These are phyloP conservation scores for Linnemannia hyalina DNA, from an alignment of 192 early-diverging fungal genomes.

Conservation along the genomic window DNA sequence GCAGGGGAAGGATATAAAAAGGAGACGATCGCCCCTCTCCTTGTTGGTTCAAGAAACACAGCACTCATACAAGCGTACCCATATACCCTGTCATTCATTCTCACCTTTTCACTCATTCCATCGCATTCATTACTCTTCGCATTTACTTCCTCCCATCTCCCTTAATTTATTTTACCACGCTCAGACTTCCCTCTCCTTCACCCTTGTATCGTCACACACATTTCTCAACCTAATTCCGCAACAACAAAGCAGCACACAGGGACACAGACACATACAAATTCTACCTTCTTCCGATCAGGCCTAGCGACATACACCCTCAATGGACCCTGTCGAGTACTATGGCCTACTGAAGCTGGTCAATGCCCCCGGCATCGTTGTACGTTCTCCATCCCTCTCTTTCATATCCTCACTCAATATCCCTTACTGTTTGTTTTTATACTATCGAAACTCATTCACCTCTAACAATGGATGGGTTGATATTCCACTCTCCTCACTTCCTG, in stretches of 20 bases:
- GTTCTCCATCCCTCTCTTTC: background rate
- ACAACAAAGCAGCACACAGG: background rate
- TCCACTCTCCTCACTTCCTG: background rate
- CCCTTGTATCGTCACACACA: background rate
- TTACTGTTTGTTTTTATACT: background rate
- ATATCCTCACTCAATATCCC: background rate
- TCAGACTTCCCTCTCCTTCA: background rate
- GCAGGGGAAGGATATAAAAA: no score
- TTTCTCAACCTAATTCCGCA: background rate
- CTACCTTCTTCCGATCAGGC: no score
- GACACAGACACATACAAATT: background rate
- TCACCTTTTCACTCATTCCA: no score
- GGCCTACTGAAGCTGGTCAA: slow-evolving; percentile 41
- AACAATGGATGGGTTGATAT: no score
- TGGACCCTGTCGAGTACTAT: slow-evolving; percentile 54
- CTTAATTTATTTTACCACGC: background rate
- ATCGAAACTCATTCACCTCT: background rate
- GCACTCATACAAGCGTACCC: background rate
- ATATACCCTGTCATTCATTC: background rate
- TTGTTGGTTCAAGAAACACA: no score
- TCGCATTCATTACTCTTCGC: no score
- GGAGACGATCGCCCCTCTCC: no score
- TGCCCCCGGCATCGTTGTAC: slow-evolving; percentile 44
- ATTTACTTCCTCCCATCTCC: background rate
- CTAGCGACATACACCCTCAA: background rate